These are phyloP conservation scores for Pouteria campechiana DNA, from an alignment of 179 eudicot species.

Conservation along the genomic window DNA sequence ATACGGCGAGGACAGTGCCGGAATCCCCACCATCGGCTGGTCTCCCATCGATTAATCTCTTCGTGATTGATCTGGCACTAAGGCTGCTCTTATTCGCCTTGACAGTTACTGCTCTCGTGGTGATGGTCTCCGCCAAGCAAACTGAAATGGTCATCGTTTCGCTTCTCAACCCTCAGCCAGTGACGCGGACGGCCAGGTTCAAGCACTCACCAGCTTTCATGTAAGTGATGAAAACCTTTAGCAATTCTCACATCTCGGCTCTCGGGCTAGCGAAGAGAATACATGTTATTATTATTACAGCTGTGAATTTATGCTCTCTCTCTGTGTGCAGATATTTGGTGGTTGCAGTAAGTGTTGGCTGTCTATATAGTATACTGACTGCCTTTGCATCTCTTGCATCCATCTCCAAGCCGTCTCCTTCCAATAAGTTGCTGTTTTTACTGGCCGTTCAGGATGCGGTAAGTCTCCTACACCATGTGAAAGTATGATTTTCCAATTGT, in stretches of 20 bases:
- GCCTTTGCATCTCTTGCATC: slow-evolving; percentile 18
- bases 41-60: no score
- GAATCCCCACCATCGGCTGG: no score
- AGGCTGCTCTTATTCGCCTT: slow-evolving; percentile 33
- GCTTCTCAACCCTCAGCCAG: neutral
- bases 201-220: slow-evolving; percentile 38
- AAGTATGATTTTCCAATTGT: no score
- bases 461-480: slow-evolving; percentile 9
- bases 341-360: slow-evolving; percentile 39
- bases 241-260: neutral
- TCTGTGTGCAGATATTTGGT: slow-evolving; percentile 43
- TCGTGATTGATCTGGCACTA: slow-evolving; percentile 25
- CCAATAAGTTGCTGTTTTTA: slow-evolving; percentile 14
- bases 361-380: slow-evolving; percentile 39
- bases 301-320: neutral
- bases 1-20: no score
- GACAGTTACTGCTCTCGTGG: slow-evolving; percentile 22
- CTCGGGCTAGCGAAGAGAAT: neutral
- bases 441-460: slow-evolving; percentile 41
- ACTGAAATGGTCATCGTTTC: neutral
- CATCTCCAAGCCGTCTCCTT: slow-evolving; percentile 13
- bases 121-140: slow-evolving; percentile 31
- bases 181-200: slow-evolving; percentile 16
- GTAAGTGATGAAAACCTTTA: slow-evolving; percentile 10
- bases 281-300: neutral